Conservation (phyloP, 2,329 filamentous ascomycete genomes). For the Penicillium concentricum region DNA sequence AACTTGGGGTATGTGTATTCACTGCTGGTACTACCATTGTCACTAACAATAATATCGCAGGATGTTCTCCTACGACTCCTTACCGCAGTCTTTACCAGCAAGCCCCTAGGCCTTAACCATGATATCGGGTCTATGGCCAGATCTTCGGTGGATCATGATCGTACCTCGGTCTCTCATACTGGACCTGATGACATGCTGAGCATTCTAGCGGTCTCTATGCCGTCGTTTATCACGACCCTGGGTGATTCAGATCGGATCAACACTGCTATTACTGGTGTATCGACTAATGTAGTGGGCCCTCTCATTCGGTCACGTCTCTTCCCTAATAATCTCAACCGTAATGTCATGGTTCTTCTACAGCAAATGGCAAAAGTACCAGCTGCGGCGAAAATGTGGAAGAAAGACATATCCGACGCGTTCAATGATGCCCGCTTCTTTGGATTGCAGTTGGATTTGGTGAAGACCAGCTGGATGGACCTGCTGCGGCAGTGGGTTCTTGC, state of each 20-base stretch:
- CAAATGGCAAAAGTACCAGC: constrained; percentile 75
- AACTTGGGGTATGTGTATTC: constrained; percentile 68
- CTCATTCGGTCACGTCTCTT: constrained; percentile 81
- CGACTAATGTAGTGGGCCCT: constrained; percentile 77
- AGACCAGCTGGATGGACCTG: constrained; percentile 76
- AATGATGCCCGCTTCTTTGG: constrained; percentile 84
- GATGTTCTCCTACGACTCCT: constrained; percentile 86
- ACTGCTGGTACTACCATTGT: constrained; percentile 12
- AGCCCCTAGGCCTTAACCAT: constrained; percentile 70
- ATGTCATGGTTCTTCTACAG: constrained; percentile 69
- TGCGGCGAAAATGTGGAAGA: constrained; percentile 87
- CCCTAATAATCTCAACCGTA: constrained; percentile 76
- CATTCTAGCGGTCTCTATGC: constrained; percentile 75
- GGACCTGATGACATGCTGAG: constrained; percentile 73
- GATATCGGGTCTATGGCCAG: constrained; percentile 47
- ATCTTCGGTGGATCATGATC: constrained; percentile 44
- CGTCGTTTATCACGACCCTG: constrained; percentile 77
- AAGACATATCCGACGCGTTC: constrained; percentile 87
- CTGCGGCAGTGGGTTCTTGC: constrained; percentile 78
- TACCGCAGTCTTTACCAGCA: constrained; percentile 90
- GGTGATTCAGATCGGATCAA: constrained; percentile 82
- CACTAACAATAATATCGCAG: constrained; percentile 45
- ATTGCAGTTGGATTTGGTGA: constrained; percentile 64
- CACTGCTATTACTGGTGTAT: constrained; percentile 75
- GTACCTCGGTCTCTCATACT: constrained; percentile 37